Evolutionary conservation across 352 stramenopile species (phyloP), one percentile per base, ranked within the genome.

Genomic region (Globisporangium lucens): DNA sequence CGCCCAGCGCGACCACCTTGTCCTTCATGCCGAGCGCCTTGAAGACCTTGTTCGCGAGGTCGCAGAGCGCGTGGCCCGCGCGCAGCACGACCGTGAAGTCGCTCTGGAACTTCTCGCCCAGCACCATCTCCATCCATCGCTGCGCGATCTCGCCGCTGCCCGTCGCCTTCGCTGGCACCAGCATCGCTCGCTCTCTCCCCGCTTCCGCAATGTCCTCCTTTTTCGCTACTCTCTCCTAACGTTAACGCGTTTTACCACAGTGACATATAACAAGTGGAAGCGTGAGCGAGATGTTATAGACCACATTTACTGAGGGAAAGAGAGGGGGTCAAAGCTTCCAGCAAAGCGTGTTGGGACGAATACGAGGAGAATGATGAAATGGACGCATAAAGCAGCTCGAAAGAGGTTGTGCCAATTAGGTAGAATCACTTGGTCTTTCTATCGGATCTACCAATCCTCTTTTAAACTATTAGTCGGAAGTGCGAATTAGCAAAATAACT

Each of bases 81-180:
- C 77, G 76, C 60, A 95, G 79, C 65, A 78, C 80, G 8, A 71
- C 58, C 8, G 78, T 72, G 60, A 93, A 83, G 20, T 80, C 73
- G 35, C 72, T 66, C 29, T 67, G 38, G 41, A 90, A 82, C 72
- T 91, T 93, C 56, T 94, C 86, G 47, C 84, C 83, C 22, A 94
- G 79, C 64, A 96, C 87, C 88, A 96, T 94, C 66, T 94, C 88
- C 70, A 96, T 90, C 88, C 88, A 96, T 55, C 86, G 83, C 63
- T 83, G 81, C 47, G 89, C 86, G 71, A 94, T 89, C 63, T 91
- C 83, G 57, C 79, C 76, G 65, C 83, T 83, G 63, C 80, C 79
- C 68, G 69, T 72, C 47, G 64, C n/a, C 53, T 79, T 74, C 66
- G 75, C 75, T 58, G 78, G 71, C 60, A 76, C 77, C 22, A 83